Percentiles rank a stretch among this genome's conserved stretches.
Evolutionary conservation across 192 early-diverging fungal species (phyloP).

Genomic region (Funneliformis mosseae): DNA sequence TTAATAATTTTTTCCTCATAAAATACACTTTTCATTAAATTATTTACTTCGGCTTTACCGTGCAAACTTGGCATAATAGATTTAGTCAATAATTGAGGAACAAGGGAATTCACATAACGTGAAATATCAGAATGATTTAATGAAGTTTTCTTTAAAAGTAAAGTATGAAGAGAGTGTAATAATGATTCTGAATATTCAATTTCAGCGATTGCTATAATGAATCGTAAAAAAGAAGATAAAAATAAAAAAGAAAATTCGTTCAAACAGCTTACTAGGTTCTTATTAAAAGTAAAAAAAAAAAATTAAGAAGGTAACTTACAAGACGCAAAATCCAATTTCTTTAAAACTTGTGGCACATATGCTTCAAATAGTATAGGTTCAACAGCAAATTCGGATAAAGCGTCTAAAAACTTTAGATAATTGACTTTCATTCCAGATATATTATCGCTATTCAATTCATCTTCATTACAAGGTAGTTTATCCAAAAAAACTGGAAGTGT

Average conservation of each 20-base stretch:
- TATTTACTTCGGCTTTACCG: slow-evolving; percentile 22
- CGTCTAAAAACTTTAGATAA: slow-evolving; percentile 47
- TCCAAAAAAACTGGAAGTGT: slow-evolving; percentile 59
- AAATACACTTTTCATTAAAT: slow-evolving; percentile 36
- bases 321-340: slow-evolving; percentile 50
- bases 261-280: not conserved
- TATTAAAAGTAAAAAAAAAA: not conserved
- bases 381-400: slow-evolving; percentile 47
- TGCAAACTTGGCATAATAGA: slow-evolving; percentile 47
- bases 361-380: slow-evolving; percentile 52
- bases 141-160: slow-evolving; percentile 45
- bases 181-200: slow-evolving; percentile 51
- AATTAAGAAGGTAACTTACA: not conserved
- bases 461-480: slow-evolving; percentile 51
- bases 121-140: slow-evolving; percentile 45
- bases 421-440: slow-evolving; percentile 34
- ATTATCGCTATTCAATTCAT: slow-evolving; percentile 39
- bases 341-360: slow-evolving; percentile 46
- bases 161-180: slow-evolving; percentile 45
- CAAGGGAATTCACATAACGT: slow-evolving; percentile 42
- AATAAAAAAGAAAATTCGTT: not conserved
- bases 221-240: slow-evolving; percentile 27
- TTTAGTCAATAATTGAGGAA: slow-evolving; percentile 46
- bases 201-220: slow-evolving; percentile 25
- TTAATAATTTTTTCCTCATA: slow-evolving; percentile 41